phyloP scores from a whole-genome alignment of 1,284 basidiomycete species.

The Cutaneotrichosporon dermatis region DNA sequence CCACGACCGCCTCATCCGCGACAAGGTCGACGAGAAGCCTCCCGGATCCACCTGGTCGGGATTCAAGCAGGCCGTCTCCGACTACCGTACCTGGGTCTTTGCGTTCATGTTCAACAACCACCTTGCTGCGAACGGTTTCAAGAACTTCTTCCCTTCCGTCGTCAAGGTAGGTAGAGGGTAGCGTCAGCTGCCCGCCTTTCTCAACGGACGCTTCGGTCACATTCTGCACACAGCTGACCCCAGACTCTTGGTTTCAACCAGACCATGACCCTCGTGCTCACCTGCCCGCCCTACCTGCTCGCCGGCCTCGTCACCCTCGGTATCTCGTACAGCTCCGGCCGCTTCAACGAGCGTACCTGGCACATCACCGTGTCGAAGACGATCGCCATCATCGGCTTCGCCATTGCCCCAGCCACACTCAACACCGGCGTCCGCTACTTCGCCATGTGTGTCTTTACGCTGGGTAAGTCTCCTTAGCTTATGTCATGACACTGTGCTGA shows the following conservation, averaged over 20 bases:
- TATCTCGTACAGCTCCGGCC: slow-evolving; percentile 28
- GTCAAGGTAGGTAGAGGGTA: slow-evolving; percentile 9
- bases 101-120: slow-evolving; percentile 29
- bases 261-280: slow-evolving; percentile 44
- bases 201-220: no score
- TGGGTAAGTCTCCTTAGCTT: no score
- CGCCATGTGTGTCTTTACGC: slow-evolving; percentile 27
- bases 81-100: slow-evolving; percentile 34
- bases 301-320: slow-evolving; percentile 25
- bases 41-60: slow-evolving; percentile 28
- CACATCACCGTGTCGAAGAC: slow-evolving; percentile 29
- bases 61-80: slow-evolving; percentile 32
- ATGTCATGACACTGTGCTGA: no score
- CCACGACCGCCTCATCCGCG: slow-evolving; percentile 21
- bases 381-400: slow-evolving; percentile 32
- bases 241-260: slow-evolving; percentile 36
- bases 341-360: slow-evolving; percentile 26
- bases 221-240: slow-evolving; percentile 10
- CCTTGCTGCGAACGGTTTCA: slow-evolving; percentile 30
- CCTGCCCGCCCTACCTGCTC: slow-evolving; percentile 42
- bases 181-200: no score
- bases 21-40: slow-evolving; percentile 28
- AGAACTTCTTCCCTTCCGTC: slow-evolving; percentile 36
- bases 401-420: slow-evolving; percentile 28
- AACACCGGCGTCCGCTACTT: slow-evolving; percentile 35